These are phyloP conservation scores for Sarcodon sp. DNA, from an alignment of 768 basidiomycete species.

Conservation along the genomic window DNA sequence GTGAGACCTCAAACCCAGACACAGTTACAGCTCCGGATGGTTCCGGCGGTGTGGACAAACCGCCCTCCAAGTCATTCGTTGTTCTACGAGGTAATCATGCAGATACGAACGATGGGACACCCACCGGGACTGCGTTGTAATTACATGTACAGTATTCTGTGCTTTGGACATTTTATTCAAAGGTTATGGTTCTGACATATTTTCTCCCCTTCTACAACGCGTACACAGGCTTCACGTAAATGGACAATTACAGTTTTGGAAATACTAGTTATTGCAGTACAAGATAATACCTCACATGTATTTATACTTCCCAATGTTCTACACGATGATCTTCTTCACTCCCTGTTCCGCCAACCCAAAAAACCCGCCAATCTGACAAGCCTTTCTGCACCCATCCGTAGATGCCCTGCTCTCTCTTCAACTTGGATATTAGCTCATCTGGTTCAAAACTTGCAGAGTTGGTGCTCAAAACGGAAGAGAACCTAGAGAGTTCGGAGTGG, in stretches of 20 bases:
- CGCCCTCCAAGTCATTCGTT: slow-evolving; percentile 12
- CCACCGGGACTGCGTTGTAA: no score
- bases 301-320: no score
- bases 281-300: no score
- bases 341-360: slow-evolving; percentile 64
- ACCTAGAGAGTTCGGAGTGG: slow-evolving; percentile 24
- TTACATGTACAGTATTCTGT: no score
- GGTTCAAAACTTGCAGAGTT: slow-evolving; percentile 37
- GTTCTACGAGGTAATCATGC: slow-evolving; percentile 17
- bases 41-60: slow-evolving; percentile 2
- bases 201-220: no score
- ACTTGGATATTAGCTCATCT: slow-evolving; percentile 29
- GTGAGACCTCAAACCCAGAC: slow-evolving; percentile 1
- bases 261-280: no score
- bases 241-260: no score
- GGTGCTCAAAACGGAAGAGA: slow-evolving; percentile 27
- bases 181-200: no score
- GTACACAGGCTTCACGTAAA: no score
- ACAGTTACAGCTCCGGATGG: no score
- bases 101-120: slow-evolving; percentile 1
- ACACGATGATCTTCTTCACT: slow-evolving; percentile 8
- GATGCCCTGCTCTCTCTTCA: slow-evolving; percentile 47
- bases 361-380: slow-evolving; percentile 62
- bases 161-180: no score
- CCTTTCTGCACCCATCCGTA: slow-evolving; percentile 76